A percentile compares a stretch with the other conserved stretches of the same genome.
phyloP scores from a whole-genome alignment of 2,329 filamentous ascomycete genomes.

The Zasmidium angulare region DNA sequence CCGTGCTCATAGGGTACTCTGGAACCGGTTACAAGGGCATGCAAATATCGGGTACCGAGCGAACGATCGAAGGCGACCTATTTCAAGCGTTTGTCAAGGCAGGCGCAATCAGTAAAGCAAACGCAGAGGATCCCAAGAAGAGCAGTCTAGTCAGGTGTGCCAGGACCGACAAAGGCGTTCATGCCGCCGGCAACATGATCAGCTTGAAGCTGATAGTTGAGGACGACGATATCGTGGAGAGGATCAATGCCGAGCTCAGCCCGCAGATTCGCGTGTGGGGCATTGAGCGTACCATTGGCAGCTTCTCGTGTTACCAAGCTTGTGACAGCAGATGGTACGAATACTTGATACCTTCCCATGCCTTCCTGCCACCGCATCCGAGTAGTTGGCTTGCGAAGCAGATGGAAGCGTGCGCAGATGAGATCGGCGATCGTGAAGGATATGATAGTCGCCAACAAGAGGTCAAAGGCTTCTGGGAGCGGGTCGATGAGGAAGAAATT shows the following conservation, averaged over 20 bases:
- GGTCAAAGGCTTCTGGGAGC: slow-evolving; percentile 76
- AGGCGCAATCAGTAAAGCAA: slow-evolving; percentile 92
- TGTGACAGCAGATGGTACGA: slow-evolving; percentile 97
- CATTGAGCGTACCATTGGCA: slow-evolving; percentile 81
- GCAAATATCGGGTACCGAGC: slow-evolving; percentile 69
- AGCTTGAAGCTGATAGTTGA: slow-evolving; percentile 95
- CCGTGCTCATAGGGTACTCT: slow-evolving; percentile 91
- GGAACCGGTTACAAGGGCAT: slow-evolving; percentile 97
- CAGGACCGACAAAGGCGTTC: slow-evolving; percentile 94
- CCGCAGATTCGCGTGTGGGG: slow-evolving; percentile 95
- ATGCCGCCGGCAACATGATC: slow-evolving; percentile 92
- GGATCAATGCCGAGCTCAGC: slow-evolving; percentile 83
- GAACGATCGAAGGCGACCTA: slow-evolving; percentile 93
- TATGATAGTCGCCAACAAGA: slow-evolving; percentile 72
- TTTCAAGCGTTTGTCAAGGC: slow-evolving; percentile 90
- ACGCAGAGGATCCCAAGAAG: slow-evolving; percentile 95
- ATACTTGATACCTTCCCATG: slow-evolving; percentile 92
- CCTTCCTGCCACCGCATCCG: slow-evolving; percentile 87
- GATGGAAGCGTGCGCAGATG: slow-evolving; percentile 73
- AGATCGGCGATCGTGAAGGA: slow-evolving; percentile 68
- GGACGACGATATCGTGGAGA: slow-evolving; percentile 80
- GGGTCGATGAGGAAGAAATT: slow-evolving; percentile 77
- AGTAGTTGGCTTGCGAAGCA: slow-evolving; percentile 82
- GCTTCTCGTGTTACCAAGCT: slow-evolving; percentile 90
- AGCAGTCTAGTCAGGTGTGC: slow-evolving; percentile 91